Evolutionary conservation across 2,329 filamentous ascomycete genomes (phyloP), one percentile per base, ranked within the genome.

Genomic region (Lachnellula willkommii): DNA sequence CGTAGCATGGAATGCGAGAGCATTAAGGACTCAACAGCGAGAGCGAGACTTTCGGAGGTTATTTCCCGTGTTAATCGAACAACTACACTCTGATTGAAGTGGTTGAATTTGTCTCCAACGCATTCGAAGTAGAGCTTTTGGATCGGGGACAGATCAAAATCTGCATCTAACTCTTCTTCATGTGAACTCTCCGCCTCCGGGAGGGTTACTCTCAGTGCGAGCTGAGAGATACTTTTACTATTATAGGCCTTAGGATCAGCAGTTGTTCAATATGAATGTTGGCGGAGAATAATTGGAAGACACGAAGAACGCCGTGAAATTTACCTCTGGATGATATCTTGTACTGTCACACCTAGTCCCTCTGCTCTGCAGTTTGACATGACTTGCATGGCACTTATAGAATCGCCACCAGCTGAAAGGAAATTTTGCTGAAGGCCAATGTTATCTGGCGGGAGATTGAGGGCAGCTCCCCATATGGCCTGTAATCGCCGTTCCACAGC

Each of bases 391-490:
- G 70, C 69, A 12, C 58, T 47, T 1, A 73, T 59, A 1, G 69
- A 71, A 50, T 71, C 70, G 14, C 71, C 71, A 20, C 70, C 70
- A 0, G 72, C 60, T 4, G 59, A 63, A 54, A 73, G 71, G 62
- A 76, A 76, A 55, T 32, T 61, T 53, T 67, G 63, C 6, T 69
- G 64, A 0, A 67, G 51, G 0, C 67, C 63, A 24, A 73, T 63
- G 2, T 69, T 60, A n/a, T 40, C 37, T 0, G 66, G 56, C 0
- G 69, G 56, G 2, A 75, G 55, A 50, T 74, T 72, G 11, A 79
- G 68, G 0, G 77, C 69, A n/a, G 69, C 64, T 1, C 72, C 69
- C 71, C 74, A 78, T n/a, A 77, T 70, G 1, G 24, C 45, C 48
- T 65, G 69, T 20, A 72, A 63, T 15, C 54, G 60, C 32, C 59